Percentiles rank a stretch among this genome's conserved stretches.
Evolutionary conservation across 345 rosid species (phyloP).

Genomic region (thale cress (Arabidopsis thaliana)): DNA sequence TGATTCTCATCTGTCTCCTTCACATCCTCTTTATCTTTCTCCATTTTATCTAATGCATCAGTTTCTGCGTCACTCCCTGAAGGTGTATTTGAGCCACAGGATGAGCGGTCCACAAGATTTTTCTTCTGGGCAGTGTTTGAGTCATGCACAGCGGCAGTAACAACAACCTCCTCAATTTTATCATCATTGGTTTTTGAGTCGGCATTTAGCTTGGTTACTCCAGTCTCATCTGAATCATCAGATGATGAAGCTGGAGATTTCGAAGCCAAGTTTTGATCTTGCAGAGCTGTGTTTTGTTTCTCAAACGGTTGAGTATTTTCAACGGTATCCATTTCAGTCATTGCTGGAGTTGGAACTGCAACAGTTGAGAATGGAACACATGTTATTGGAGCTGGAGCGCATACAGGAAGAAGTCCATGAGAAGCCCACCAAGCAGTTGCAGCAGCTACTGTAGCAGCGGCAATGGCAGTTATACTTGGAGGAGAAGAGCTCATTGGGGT

Average conservation of each 20-base stretch:
- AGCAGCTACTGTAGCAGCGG: constrained; percentile 93
- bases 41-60: constrained; percentile 65
- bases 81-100: constrained; percentile 92
- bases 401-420: constrained; percentile 85
- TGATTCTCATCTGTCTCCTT: constrained; percentile 63
- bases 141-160: constrained; percentile 55
- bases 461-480: constrained; percentile 75
- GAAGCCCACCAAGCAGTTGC: constrained; percentile 99
- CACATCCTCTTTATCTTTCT: constrained; percentile 52
- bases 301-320: constrained; percentile 52
- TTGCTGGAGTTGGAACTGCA: constrained; percentile 51
- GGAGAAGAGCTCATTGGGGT: constrained; percentile 55
- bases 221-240: constrained; percentile 67
- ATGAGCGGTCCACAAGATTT: constrained; percentile 84
- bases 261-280: constrained; percentile 59
- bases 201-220: constrained; percentile 50
- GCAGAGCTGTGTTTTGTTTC: constrained; percentile 58
- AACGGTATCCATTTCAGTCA: constrained; percentile 34
- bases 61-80: constrained; percentile 89
- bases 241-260: constrained; percentile 56
- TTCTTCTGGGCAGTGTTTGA: constrained; percentile 55
- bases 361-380: constrained; percentile 58
- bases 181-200: constrained; percentile 49
- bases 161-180: constrained; percentile 53
- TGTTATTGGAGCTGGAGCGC: constrained; percentile 76